Evolutionary conservation across 2,329 filamentous ascomycete species (phyloP), one percentile per base, ranked within the genome.

Genomic region (Fusarium secorum): DNA sequence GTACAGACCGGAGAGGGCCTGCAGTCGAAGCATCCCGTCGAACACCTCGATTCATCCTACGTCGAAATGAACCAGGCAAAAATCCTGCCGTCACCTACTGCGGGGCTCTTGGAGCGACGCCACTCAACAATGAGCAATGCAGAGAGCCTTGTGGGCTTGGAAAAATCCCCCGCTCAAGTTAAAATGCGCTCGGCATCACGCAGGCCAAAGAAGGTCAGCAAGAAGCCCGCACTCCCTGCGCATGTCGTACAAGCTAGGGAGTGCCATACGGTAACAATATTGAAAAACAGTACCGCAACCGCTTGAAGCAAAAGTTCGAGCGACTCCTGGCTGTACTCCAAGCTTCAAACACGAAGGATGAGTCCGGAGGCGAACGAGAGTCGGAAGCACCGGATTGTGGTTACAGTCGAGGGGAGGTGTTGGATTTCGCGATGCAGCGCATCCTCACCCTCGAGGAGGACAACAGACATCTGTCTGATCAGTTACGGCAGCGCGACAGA

Each of bases 231-330:
- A 11, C 33, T 52, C 9, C 22, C 45, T 10, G 14, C 45, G 11
- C 7, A 24, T 8, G 28, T 33, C 9, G 26, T 24, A 11, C 28
- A 58, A 20, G 55, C 55, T 9, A 28, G 55, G 17, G 15, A 41
- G 26, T 52, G 45, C 13, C 55, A 58, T 17, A n/a, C n/a, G n/a
- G n/a, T n/a, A 58, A 58, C 28, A 41, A 33, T 4, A 28, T 58
- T 10, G 55, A 58, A 4, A 58, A 52, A 17, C 35, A 58, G 22
- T 58, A 58, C 11, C 32, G 55, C 11, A 51, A 22, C 3, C 44
- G 55, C 13, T 26, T 58, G 14, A 58, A 58, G 20, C 20, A 17
- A 3, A 30, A 28, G 1, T 58, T 58, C 7, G 55, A 33, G 24
- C 48, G 22, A 15, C 26, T 58, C 0, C 18, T 58, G 13, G 8